Percentiles rank a stretch among this genome's conserved stretches.
These are phyloP conservation scores for Chrysosporium queenslandicum DNA, from an alignment of 2,329 filamentous ascomycete genomes.

Conservation along the genomic window DNA sequence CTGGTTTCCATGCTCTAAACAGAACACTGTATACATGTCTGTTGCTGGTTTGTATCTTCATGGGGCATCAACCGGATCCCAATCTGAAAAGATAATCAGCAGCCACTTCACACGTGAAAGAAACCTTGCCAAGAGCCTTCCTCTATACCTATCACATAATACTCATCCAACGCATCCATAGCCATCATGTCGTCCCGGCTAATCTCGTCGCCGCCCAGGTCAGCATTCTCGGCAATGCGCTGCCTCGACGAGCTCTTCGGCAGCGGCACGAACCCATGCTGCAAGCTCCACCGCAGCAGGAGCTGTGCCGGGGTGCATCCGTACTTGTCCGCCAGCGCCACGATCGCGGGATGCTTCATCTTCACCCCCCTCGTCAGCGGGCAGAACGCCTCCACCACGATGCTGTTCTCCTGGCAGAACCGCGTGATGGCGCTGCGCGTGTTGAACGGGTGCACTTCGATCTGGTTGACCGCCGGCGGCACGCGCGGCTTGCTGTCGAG, in stretches of 20 bases:
- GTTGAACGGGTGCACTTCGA: conserved; percentile 46
- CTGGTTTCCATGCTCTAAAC: no score
- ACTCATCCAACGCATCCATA: conserved; percentile 13
- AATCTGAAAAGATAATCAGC: neutral
- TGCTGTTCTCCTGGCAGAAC: conserved; percentile 55
- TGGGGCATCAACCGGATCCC: conserved; percentile 2
- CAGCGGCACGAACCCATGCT: conserved; percentile 61
- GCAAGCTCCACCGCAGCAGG: conserved; percentile 66
- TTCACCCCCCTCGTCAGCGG: conserved; percentile 62
- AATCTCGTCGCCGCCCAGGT: conserved; percentile 40
- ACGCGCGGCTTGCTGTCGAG: conserved; percentile 34
- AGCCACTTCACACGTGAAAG: neutral
- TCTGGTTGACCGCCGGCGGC: conserved; percentile 36
- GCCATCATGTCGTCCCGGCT: conserved; percentile 11
- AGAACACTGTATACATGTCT: no score
- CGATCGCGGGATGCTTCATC: conserved; percentile 57
- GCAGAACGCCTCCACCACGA: conserved; percentile 69
- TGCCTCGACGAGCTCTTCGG: conserved; percentile 59
- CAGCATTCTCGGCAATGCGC: conserved; percentile 55
- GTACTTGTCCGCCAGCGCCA: conserved; percentile 56
- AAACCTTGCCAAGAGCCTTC: neutral
- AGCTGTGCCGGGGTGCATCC: conserved; percentile 61
- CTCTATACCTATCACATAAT: conserved; percentile 8
- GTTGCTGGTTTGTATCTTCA: neutral
- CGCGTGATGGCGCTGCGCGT: conserved; percentile 57